Base-by-base conservation (phyloP, 2,329 filamentous ascomycete genomes). In the Aspergillus spinulosporus region DNA sequence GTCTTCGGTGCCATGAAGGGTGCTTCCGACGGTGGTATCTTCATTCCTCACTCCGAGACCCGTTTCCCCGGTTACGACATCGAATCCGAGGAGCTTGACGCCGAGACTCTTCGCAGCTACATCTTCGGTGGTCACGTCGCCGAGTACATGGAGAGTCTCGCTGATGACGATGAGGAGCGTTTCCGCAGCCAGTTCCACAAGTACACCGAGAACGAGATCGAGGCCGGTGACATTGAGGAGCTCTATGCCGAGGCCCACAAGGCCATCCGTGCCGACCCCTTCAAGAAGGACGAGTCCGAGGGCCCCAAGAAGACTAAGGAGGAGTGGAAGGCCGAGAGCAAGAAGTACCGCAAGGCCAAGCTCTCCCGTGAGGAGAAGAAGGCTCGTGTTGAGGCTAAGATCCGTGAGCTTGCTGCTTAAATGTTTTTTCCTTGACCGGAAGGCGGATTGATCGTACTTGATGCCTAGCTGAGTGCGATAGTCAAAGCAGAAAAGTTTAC, bases 1-100 rank as follows among this genome's bases (percentile, higher is more conserved):
- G 87, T 99, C 83, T 99, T 99, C 77, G 94, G 90, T 81, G 94
- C 93, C 81, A 92, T 99, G 90, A 99, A 99, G 89, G 94, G 94
- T 84, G 93, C 92, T 73, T 97, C 92, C 46, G 94, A 99, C 80
- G 94, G 94, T 80, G 94, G 94, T 78, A 90, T 99, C 80, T 86
- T 92, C 79, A 82, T 99, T 70, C 94, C 94, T 72, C 94, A 99
- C 90, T 96, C 91, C 71, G 92, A 97, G 87, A 97, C 94, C 87
- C 93, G 94, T 73, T 99, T 99, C 91, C 94, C 94, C 72, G 94
- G 94, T 73, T 99, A 83, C 88, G 94, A 99, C 78, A 90, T 96
- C 32, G 94, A 99, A 85, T 81, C 82, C 79, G 92, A 99, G 89
- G 93, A 97, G 86, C 90, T 99, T 73, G 94, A 99, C 72, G 86